Conservation (phyloP, 148 eudicot species). For the Rhododendron ovatum region DNA sequence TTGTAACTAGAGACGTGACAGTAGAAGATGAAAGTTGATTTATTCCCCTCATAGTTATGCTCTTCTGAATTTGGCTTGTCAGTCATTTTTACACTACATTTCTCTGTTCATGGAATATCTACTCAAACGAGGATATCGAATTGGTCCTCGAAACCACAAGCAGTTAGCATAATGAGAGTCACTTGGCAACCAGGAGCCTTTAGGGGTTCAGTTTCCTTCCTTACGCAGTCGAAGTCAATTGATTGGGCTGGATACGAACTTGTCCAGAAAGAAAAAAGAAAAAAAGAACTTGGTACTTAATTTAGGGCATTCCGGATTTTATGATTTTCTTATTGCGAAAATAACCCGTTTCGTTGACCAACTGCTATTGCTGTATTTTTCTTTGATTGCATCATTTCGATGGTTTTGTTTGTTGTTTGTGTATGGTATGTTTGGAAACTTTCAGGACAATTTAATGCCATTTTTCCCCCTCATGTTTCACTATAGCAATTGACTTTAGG, state of each 20-base stretch:
- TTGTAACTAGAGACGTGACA: constrained; percentile 7
- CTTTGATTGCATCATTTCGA: not conserved
- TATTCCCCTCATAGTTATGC: not conserved
- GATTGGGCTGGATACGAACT: not conserved
- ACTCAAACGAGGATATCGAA: not conserved
- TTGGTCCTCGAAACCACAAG: not conserved
- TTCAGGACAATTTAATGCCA: not conserved
- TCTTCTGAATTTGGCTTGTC: not conserved
- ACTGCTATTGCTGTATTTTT: not conserved
- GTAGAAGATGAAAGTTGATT: not conserved
- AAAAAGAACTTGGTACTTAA: not conserved
- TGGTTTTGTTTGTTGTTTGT: not conserved
- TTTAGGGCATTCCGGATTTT: not conserved
- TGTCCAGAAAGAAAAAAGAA: not conserved
- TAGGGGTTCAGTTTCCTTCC: not conserved
- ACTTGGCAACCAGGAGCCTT: not conserved
- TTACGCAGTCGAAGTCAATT: no score
- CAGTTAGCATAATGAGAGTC: not conserved
- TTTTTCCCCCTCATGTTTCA: not conserved
- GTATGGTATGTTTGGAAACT: not conserved
- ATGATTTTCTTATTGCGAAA: not conserved
- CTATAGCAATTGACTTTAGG: not conserved
- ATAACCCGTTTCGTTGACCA: not conserved
- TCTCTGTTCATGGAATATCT: not conserved
- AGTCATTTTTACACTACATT: not conserved